Conservation (phyloP, 2,329 filamentous ascomycete species). For the Laburnicola sp. region DNA sequence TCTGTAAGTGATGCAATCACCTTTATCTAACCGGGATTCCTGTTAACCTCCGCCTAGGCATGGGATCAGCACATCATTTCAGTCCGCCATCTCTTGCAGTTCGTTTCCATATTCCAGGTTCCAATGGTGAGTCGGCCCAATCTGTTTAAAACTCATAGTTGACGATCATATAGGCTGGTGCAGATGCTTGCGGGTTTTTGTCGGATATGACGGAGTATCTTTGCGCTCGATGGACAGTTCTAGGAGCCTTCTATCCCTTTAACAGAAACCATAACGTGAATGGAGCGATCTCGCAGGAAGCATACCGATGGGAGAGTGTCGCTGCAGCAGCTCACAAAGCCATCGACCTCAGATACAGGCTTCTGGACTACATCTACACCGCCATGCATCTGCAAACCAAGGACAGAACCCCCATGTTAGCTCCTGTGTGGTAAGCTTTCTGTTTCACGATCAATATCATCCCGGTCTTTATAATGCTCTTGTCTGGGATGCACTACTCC, state of each 20-base stretch:
- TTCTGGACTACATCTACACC: constrained; percentile 81
- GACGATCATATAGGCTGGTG: constrained; percentile 48
- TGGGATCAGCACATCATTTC: constrained; percentile 50
- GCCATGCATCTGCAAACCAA: constrained; percentile 63
- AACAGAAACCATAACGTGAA: constrained; percentile 71
- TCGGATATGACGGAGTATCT: constrained; percentile 67
- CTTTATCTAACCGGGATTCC: too few relatives aligned
- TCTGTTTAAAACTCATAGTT: neutral
- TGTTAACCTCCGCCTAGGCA: constrained; percentile 14
- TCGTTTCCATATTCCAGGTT: constrained; percentile 51
- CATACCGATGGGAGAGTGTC: constrained; percentile 67
- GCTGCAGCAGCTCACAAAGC: constrained; percentile 67
- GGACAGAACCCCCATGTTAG: constrained; percentile 66
- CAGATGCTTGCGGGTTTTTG: constrained; percentile 75
- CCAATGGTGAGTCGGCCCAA: constrained; percentile 41
- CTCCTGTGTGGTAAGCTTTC: constrained; percentile 70
- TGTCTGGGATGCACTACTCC: constrained; percentile 63
- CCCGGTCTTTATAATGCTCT: neutral
- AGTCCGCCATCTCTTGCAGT: constrained; percentile 49
- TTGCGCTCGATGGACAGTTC: constrained; percentile 71
- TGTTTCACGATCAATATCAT: neutral
- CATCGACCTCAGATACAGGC: constrained; percentile 71
- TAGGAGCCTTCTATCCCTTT: constrained; percentile 74
- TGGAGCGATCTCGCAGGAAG: constrained; percentile 58
- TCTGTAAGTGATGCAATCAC: constrained; percentile 19